Evolutionary conservation across 371 early-diverging fungal genomes (phyloP).

Genomic region (Funneliformis caledonium): DNA sequence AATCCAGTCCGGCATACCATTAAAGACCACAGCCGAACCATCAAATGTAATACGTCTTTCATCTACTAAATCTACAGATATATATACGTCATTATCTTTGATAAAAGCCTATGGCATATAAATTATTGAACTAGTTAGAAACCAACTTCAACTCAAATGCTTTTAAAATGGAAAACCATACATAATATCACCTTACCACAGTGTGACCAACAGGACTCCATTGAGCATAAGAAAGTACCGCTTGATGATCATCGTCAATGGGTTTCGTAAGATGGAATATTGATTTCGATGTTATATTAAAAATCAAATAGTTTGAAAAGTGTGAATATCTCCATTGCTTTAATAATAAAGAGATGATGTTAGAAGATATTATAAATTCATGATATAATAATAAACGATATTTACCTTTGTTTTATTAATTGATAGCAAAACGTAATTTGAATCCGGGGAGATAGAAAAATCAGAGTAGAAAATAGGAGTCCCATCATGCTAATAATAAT

Average conservation of each 20-base stretch:
- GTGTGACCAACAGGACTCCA: conserved; percentile 86
- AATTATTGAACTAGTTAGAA: not conserved
- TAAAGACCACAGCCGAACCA: conserved; percentile 83
- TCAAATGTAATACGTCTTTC: conserved; percentile 83
- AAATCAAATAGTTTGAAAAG: conserved; percentile 79
- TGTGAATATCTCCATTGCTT: conserved; percentile 87
- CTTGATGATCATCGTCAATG: conserved; percentile 46
- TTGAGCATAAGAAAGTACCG: conserved; percentile 63
- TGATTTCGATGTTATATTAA: conserved; percentile 59
- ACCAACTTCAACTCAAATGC: not conserved
- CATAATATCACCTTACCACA: conserved; percentile 49
- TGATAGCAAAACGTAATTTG: conserved; percentile 73
- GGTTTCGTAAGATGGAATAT: conserved; percentile 63
- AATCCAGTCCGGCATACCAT: conserved; percentile 97
- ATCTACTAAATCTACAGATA: conserved; percentile 65
- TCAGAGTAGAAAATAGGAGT: not conserved
- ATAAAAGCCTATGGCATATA: conserved; percentile 69
- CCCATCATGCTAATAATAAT: conserved; percentile 7
- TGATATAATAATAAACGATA: conserved; percentile 18
- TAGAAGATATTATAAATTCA: not conserved
- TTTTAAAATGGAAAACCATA: not conserved
- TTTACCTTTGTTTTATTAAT: conserved; percentile 67
- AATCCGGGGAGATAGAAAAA: conserved; percentile 70
- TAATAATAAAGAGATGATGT: too few relatives aligned
- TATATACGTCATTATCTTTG: conserved; percentile 84